Percentiles rank a stretch among this genome's conserved stretches.
Conservation (phyloP, 2,329 filamentous ascomycete genomes). For the Hypoxylon sp. region DNA sequence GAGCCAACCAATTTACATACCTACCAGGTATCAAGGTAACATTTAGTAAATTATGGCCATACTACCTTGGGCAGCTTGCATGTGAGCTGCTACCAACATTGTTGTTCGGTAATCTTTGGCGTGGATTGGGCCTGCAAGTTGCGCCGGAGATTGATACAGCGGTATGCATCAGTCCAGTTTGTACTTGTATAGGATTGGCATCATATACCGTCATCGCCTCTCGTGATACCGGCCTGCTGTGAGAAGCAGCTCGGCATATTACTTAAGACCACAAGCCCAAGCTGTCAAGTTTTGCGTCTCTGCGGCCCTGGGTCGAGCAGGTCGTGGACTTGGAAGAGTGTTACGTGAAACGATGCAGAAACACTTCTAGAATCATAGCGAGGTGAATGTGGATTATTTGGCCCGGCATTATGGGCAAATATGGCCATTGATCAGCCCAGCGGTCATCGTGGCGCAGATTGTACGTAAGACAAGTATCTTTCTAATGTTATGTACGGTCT, state of each 20-base stretch:
- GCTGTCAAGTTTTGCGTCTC: conserved; percentile 34
- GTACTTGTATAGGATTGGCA: conserved; percentile 20
- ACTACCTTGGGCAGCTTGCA: conserved; percentile 21
- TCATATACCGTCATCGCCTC: conserved; percentile 27
- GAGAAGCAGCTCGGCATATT: conserved; percentile 31
- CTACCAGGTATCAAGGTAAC: conserved; percentile 9
- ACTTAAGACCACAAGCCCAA: conserved; percentile 22
- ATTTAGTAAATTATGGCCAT: conserved; percentile 4
- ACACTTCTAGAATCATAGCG: conserved; percentile 41
- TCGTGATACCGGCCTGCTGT: conserved; percentile 15
- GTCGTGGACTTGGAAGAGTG: conserved; percentile 5
- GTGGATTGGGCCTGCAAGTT: conserved; percentile 29
- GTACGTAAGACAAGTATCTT: conserved; percentile 8
- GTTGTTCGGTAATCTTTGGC: conserved; percentile 29
- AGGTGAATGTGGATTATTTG: conserved; percentile 34
- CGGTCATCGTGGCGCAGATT: conserved; percentile 2
- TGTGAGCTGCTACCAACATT: conserved; percentile 28
- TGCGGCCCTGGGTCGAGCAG: conserved; percentile 12
- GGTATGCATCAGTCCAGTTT: conserved; percentile 33
- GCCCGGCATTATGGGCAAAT: conserved; percentile 5
- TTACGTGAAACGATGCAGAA: conserved; percentile 41
- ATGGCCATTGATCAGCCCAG: conserved; percentile 23
- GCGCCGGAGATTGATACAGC: conserved; percentile 37
- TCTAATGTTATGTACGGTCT: conserved; percentile 2
- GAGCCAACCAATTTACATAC: neutral